Evolutionary conservation across 495 filamentous ascomycete genomes (phyloP).

Genomic region (Penicillium canescens): DNA sequence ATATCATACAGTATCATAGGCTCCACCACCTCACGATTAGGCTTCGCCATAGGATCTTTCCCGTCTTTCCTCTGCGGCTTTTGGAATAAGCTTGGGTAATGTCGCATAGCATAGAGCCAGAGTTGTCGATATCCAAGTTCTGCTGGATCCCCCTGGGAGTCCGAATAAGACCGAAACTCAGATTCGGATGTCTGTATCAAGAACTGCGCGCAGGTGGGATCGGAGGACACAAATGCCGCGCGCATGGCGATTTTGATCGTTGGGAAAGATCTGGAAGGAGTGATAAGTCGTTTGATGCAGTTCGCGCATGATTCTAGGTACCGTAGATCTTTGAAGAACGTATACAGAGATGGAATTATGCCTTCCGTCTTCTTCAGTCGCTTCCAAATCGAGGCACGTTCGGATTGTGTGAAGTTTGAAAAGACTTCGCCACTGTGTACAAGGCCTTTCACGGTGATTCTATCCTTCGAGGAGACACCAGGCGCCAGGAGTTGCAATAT

Average conservation of each 20-base stretch:
- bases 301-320: conserved; percentile 31
- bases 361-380: conserved; percentile 10
- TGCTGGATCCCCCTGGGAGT: conserved; percentile 7
- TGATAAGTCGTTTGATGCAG: conserved; percentile 26
- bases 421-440: conserved; percentile 24
- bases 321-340: conserved; percentile 34
- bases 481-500: conserved; percentile 15
- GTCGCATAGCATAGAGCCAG: conserved; percentile 26
- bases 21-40: conserved; percentile 11
- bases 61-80: not conserved
- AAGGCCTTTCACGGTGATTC: conserved; percentile 3
- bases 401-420: conserved; percentile 20
- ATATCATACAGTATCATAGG: conserved; percentile 29
- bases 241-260: conserved; percentile 14
- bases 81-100: conserved; percentile 24
- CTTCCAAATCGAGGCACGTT: conserved; percentile 26
- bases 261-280: conserved; percentile 13
- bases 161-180: conserved; percentile 9
- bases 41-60: conserved; percentile 17
- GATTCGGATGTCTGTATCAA: conserved; percentile 26
- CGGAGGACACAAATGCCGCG: conserved; percentile 4
- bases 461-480: conserved; percentile 8
- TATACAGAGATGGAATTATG: conserved; percentile 29
- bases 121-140: conserved; percentile 22
- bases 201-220: not conserved